Base-by-base conservation (phyloP, 805 yeast species). In the Hemisphaericaspora nanyangensis region DNA sequence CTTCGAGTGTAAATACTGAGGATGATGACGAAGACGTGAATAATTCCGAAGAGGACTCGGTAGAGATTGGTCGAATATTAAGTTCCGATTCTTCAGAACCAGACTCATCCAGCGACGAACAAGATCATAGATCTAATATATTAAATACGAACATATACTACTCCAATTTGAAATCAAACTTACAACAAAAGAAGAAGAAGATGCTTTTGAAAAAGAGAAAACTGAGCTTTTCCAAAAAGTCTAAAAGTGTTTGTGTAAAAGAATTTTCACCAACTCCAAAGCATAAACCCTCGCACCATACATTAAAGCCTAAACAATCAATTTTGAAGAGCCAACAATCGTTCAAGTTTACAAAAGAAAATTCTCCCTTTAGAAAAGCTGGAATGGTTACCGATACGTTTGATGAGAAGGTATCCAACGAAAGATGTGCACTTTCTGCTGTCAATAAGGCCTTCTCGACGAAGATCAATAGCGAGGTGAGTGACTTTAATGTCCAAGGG, bases 241-340 rank as follows among this genome's bases (percentile, higher is more conserved):
- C 7, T 13, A 7, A 17, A 30, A 17, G 7, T 12, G 17, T 7
- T 6, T 4, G 8, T 15, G n/a, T 16, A 7, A 35, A 35, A 37
- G 43, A 29, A 26, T 30, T 29, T 28, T 50, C 68, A 6, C 70
- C 70, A 1, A 58, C 63, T 0, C 71, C 68, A 1, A 67, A 66
- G 37, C 70, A 65, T 41, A 57, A 59, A 39, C 74, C 74, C 4
- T 63, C 66, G 20, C 74, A 68, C 47, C 67, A 63, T 35, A 59
- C 54, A 2, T 49, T 68, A 27, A 60, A 65, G 46, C 74, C 74
- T 1, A 63, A 64, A 45, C 51, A 59, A 28, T 63, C 70, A n/a
- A 68, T 68, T n/a, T 48, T 68, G 35, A 68, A 68, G 31, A 31
- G 39, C 5, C 34, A 35, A 7, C 17, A 34, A n/a, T 19, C 36